Percentiles rank a stretch among this genome's conserved stretches.
These are phyloP conservation scores for Helenozyma baotianmanensis DNA, from an alignment of 805 yeast species.

Conservation along the genomic window DNA sequence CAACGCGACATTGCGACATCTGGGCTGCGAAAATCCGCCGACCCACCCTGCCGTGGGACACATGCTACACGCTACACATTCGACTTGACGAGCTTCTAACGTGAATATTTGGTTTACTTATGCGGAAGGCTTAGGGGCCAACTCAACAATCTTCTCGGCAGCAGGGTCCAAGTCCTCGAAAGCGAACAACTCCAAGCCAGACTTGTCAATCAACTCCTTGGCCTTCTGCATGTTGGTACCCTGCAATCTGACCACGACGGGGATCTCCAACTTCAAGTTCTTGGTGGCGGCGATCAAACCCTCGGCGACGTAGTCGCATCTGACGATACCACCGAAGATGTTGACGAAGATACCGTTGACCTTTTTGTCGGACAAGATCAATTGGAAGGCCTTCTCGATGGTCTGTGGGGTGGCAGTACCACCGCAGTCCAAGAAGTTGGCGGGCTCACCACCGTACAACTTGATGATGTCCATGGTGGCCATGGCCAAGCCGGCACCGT, in stretches of 20 bases:
- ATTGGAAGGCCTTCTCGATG: slow-evolving; percentile 92
- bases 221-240: slow-evolving; percentile 95
- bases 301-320: slow-evolving; percentile 98
- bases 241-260: slow-evolving; percentile 96
- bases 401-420: slow-evolving; percentile 99
- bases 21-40: slow-evolving; percentile 8
- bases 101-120: slow-evolving; percentile 1
- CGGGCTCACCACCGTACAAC: slow-evolving; percentile 97
- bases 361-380: slow-evolving; percentile 82
- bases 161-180: slow-evolving; percentile 94
- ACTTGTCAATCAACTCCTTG: slow-evolving; percentile 74
- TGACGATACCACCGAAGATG: slow-evolving; percentile 98
- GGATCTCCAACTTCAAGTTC: slow-evolving; percentile 83
- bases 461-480: slow-evolving; percentile 99
- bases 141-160: slow-evolving; percentile 88
- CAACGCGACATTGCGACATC: slow-evolving; percentile 9
- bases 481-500: slow-evolving; percentile 99
- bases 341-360: slow-evolving; percentile 96
- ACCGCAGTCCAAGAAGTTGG: slow-evolving; percentile 99
- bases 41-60: no score
- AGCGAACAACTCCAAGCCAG: slow-evolving; percentile 90
- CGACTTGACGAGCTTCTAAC: no score
- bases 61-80: no score
- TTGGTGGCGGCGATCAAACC: slow-evolving; percentile 95
- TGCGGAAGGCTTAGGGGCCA: slow-evolving; percentile 36